Evolutionary conservation across 2,329 filamentous ascomycete genomes (phyloP).

Genomic region (Talaromyces sp.): DNA sequence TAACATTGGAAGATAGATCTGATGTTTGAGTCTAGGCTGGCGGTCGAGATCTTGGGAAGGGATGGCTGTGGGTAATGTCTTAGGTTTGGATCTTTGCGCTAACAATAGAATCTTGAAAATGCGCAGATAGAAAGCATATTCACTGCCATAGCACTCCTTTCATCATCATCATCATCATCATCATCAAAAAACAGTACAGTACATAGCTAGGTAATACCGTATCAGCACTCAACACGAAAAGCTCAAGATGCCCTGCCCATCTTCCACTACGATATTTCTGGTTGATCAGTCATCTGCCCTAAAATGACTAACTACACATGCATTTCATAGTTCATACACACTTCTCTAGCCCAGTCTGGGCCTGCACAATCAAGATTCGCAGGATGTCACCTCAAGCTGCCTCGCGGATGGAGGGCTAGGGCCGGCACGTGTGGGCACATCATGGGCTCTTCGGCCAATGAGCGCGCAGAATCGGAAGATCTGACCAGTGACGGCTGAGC

Average conservation of each 20-base stretch:
- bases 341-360: not conserved
- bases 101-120: not conserved
- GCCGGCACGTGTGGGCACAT: slow-evolving; percentile 19
- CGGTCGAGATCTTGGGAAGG: not conserved
- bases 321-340: not conserved
- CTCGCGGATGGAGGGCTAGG: slow-evolving; percentile 20
- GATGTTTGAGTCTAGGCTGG: not conserved
- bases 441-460: slow-evolving; percentile 27
- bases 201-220: not conserved
- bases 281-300: not conserved
- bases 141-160: not conserved
- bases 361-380: slow-evolving; percentile 8
- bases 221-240: not conserved
- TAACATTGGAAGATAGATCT: slow-evolving; percentile 3
- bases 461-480: not conserved
- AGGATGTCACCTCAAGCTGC: slow-evolving; percentile 5
- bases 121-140: not conserved
- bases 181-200: not conserved
- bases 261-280: not conserved
- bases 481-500: slow-evolving; percentile 24
- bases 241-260: not conserved
- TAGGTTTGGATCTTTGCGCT: not conserved
- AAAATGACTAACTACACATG: not conserved
- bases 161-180: not conserved
- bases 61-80: not conserved